Conservation (phyloP, 768 basidiomycete species). For the Gautieria morchelliformis region DNA sequence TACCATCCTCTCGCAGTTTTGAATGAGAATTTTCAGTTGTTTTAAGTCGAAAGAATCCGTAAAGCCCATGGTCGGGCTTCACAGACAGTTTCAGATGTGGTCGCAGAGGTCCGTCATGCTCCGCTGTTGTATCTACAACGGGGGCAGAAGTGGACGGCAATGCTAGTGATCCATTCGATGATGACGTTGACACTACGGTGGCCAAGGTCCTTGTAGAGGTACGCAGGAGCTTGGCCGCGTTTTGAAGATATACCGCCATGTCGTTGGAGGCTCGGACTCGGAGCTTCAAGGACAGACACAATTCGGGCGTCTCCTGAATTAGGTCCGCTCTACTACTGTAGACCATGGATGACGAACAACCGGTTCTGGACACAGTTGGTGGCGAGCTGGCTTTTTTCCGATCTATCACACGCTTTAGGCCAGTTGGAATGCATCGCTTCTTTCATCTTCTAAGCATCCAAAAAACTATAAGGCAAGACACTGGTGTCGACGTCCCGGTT, state of each 20-base stretch:
- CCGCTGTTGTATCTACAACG: background rate
- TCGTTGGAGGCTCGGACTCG: background rate
- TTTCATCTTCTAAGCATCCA: conserved; percentile 75
- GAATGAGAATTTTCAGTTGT: conserved; percentile 27
- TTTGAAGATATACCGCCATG: background rate
- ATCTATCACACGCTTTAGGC: conserved; percentile 70
- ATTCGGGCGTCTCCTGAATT: background rate
- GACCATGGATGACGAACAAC: conserved; percentile 2
- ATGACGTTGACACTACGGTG: background rate
- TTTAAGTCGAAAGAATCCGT: conserved; percentile 63
- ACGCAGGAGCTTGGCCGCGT: background rate
- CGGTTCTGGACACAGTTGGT: conserved; percentile 60
- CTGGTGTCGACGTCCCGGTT: conserved; percentile 46
- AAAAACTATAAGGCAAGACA: conserved; percentile 61
- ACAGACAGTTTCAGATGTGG: conserved; percentile 35
- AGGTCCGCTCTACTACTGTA: background rate
- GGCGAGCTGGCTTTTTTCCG: conserved; percentile 84
- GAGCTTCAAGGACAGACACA: background rate
- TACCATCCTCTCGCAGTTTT: conserved; percentile 22
- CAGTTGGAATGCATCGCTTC: conserved; percentile 74
- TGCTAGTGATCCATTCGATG: background rate
- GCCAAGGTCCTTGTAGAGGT: background rate
- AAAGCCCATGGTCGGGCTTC: conserved; percentile 64
- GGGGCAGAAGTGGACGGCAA: background rate
- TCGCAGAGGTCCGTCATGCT: conserved; percentile 24